Evolutionary conservation across 2,329 filamentous ascomycete species (phyloP).

Genomic region (Colletotrichum sp.): DNA sequence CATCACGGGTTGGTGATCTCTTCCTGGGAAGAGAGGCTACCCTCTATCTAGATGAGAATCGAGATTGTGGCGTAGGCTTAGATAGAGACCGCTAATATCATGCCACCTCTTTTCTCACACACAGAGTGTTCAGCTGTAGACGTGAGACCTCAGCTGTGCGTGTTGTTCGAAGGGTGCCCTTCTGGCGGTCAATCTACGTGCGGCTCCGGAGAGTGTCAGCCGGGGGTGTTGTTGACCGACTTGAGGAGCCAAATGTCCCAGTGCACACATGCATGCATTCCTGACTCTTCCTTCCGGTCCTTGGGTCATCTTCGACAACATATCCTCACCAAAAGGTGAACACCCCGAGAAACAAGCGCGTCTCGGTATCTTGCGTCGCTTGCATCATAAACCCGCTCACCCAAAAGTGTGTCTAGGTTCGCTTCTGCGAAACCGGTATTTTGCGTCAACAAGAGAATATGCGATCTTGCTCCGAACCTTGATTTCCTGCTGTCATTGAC

Average conservation of each 20-base stretch:
- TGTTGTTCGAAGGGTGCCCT: not conserved
- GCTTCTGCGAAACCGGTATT: not conserved
- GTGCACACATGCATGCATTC: not conserved
- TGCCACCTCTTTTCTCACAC: not conserved
- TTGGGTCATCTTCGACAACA: not conserved
- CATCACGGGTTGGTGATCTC: not conserved
- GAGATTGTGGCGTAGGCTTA: slow-evolving; percentile 2
- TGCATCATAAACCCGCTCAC: not conserved
- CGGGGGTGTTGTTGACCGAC: not conserved
- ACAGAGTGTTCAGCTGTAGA: not conserved
- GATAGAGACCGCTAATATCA: not conserved
- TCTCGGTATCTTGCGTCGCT: not conserved
- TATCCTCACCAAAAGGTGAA: not conserved
- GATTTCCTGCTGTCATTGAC: not conserved
- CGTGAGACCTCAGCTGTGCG: not conserved
- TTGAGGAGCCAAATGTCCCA: not conserved
- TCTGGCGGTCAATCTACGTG: not conserved
- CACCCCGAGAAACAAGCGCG: not conserved
- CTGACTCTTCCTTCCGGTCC: not conserved
- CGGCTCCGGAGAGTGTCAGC: not conserved
- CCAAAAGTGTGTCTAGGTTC: not conserved
- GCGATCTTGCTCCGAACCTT: not conserved
- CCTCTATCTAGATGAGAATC: not conserved
- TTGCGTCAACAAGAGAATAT: not conserved
- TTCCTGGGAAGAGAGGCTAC: not conserved